Conservation (phyloP, 148 eudicot species). For the Polygonum aviculare region DNA sequence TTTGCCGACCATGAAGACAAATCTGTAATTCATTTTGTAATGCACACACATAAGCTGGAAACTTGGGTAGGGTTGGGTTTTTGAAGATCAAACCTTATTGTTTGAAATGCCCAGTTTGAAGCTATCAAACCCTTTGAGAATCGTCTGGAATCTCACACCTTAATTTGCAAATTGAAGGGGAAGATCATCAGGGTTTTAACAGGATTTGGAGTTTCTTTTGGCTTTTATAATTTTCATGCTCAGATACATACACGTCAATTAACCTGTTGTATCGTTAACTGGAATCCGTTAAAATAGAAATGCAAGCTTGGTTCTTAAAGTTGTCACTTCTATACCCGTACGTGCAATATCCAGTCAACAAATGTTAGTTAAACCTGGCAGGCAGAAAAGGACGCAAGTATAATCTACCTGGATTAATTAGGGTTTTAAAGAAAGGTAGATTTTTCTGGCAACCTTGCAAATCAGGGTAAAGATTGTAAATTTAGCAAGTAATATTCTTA, state of each 20-base stretch:
- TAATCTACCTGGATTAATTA: neutral
- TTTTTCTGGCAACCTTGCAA: neutral
- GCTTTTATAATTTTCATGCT: neutral
- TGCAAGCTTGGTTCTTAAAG: neutral
- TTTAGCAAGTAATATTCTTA: neutral
- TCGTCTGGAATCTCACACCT: neutral
- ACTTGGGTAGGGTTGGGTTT: neutral
- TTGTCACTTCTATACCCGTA: neutral
- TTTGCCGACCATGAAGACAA: neutral
- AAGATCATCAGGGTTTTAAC: neutral
- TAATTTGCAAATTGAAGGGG: neutral
- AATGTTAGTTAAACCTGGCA: neutral
- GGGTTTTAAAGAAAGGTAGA: neutral
- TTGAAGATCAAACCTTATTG: neutral
- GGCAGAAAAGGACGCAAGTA: neutral
- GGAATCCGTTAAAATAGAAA: neutral
- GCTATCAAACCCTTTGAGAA: neutral
- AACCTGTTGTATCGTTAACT: neutral
- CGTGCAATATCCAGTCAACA: constrained; percentile 5
- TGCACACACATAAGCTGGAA: neutral
- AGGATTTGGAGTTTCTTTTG: neutral
- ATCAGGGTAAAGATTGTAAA: neutral
- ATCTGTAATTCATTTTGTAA: neutral
- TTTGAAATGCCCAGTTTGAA: neutral
- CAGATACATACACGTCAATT: neutral